Evolutionary conservation across 768 basidiomycete species (phyloP).

Genomic region (Dioszegia crocea): DNA sequence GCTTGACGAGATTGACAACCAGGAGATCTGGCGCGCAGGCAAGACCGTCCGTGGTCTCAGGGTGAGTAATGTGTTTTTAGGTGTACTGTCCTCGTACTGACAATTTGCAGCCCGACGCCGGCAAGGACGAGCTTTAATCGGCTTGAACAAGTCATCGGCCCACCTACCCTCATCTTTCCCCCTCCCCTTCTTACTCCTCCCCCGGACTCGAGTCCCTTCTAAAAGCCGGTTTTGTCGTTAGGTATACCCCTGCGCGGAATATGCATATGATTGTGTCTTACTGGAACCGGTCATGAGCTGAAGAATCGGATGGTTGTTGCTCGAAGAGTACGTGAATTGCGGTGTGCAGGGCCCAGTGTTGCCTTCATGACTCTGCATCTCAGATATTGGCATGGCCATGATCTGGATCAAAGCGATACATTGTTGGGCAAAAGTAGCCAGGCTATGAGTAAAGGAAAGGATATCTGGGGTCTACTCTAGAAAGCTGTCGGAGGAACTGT

Average conservation of each 20-base stretch:
- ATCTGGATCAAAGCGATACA: no score
- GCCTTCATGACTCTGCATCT: no score
- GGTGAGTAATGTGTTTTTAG: constrained; percentile 21
- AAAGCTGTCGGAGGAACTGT: no score
- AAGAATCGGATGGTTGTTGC: no score
- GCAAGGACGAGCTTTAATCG: constrained; percentile 44
- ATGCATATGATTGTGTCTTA: constrained; percentile 1
- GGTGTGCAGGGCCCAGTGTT: no score
- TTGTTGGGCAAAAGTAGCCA: no score
- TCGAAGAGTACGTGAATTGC: no score
- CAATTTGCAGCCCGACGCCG: constrained; percentile 36
- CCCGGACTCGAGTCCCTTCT: not conserved
- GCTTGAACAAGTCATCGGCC: not conserved
- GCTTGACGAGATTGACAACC: constrained; percentile 88
- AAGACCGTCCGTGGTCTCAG: constrained; percentile 80
- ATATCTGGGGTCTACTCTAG: no score
- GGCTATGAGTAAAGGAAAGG: no score
- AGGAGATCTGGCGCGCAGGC: constrained; percentile 98
- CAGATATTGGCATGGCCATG: no score
- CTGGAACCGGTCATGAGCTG: no score
- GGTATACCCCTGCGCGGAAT: not conserved
- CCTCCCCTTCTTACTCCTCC: not conserved
- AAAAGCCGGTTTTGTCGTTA: not conserved
- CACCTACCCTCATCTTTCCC: not conserved
- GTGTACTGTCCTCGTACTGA: constrained; percentile 6